Conservation (phyloP, 371 early-diverging fungal genomes). For the Fennellomyces sp. region DNA sequence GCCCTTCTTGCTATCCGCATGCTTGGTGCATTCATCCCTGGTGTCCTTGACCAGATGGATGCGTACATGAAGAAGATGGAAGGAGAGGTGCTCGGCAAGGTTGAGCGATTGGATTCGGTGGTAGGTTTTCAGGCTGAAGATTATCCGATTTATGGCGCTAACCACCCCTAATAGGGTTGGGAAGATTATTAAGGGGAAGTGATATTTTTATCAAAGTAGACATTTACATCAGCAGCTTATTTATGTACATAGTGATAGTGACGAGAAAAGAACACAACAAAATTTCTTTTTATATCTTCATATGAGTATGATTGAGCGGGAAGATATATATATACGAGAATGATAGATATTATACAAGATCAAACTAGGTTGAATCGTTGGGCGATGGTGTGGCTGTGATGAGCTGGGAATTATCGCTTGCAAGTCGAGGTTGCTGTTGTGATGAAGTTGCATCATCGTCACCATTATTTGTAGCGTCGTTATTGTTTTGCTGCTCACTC, state of each 20-base stretch:
- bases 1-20: slow-evolving; percentile 94
- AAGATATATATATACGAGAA: no score
- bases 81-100: slow-evolving; percentile 82
- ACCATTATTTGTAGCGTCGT: not conserved
- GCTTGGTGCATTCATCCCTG: slow-evolving; percentile 78
- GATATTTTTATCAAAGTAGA: not conserved
- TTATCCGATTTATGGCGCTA: no score
- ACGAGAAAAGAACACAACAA: not conserved
- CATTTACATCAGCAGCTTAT: not conserved
- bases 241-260: slow-evolving; percentile 1
- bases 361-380: no score
- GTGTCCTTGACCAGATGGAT: slow-evolving; percentile 76
- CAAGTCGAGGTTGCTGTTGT: not conserved
- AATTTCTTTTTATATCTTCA: not conserved
- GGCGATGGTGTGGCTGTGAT: no score
- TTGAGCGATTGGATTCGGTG: slow-evolving; percentile 70
- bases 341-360: no score
- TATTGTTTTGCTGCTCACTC: not conserved
- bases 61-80: slow-evolving; percentile 82
- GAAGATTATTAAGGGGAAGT: slow-evolving; percentile 20
- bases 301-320: no score
- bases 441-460: not conserved
- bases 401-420: no score
- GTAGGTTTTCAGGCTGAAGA: no score
- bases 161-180: slow-evolving; percentile 13